These are phyloP conservation scores for Saturnispora serradocipensis DNA, from an alignment of 805 yeast genomes.

Conservation along the genomic window DNA sequence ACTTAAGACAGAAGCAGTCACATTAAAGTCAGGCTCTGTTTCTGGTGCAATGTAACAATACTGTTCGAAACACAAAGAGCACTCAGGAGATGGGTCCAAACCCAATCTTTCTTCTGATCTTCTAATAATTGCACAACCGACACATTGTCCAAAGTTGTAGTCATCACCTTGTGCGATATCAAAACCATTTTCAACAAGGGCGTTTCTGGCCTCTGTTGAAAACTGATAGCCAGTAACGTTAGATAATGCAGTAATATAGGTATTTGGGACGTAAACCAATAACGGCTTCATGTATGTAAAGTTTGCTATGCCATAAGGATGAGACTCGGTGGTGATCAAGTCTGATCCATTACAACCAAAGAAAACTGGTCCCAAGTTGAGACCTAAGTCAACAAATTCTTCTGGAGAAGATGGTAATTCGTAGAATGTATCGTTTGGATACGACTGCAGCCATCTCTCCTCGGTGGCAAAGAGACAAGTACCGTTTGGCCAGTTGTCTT, in stretches of 20 bases:
- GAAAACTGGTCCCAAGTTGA: constrained; percentile 59
- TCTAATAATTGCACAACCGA: constrained; percentile 74
- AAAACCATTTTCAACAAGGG: constrained; percentile 62
- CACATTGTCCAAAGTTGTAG: constrained; percentile 58
- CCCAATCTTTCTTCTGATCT: constrained; percentile 62
- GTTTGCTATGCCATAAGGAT: constrained; percentile 14
- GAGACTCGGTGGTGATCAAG: constrained; percentile 32
- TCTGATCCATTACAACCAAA: constrained; percentile 69
- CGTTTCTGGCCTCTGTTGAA: constrained; percentile 46
- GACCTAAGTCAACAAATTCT: constrained; percentile 47
- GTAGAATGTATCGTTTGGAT: constrained; percentile 54
- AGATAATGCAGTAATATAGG: constrained; percentile 47
- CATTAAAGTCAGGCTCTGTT: constrained; percentile 5
- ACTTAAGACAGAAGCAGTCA: constrained; percentile 1
- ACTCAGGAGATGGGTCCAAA: constrained; percentile 41
- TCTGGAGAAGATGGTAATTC: constrained; percentile 52
- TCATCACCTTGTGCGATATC: constrained; percentile 58
- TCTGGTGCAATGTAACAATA: constrained; percentile 43
- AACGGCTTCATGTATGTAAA: constrained; percentile 48
- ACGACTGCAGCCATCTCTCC: constrained; percentile 38
- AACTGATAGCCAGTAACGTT: constrained; percentile 56
- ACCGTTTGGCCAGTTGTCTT: constrained; percentile 56
- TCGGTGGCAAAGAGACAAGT: constrained; percentile 43
- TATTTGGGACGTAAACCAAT: constrained; percentile 65
- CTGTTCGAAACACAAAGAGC: constrained; percentile 53